Percentiles rank a stretch among this genome's conserved stretches.
phyloP scores from a whole-genome alignment of 164 flowering plant genomes.

The Macadamia tetraphylla region DNA sequence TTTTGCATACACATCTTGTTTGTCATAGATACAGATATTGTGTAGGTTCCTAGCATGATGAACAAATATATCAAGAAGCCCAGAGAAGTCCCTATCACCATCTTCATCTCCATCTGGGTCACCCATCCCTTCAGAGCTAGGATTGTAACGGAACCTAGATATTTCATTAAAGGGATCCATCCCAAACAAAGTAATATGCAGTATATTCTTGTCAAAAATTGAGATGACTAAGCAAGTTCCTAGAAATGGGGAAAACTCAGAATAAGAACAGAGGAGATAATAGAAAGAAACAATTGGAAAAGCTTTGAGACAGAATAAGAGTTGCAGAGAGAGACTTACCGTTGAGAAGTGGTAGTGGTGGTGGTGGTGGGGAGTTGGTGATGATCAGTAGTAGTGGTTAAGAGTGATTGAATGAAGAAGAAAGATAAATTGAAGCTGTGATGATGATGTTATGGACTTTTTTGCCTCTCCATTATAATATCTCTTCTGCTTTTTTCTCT shows the following conservation, averaged over 20 bases:
- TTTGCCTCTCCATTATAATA: conserved; percentile 5
- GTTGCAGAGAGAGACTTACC: conserved; percentile 17
- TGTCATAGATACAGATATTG: conserved; percentile 48
- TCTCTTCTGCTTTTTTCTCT: neutral
- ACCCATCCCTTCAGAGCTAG: conserved; percentile 22
- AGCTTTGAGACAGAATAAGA: neutral
- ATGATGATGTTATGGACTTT: conserved; percentile 27
- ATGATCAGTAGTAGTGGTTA: conserved; percentile 16
- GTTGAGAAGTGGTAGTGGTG: conserved; percentile 11
- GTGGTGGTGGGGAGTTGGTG: neutral
- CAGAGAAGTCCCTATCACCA: conserved; percentile 15
- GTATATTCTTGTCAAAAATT: neutral
- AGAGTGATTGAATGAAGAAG: conserved; percentile 23
- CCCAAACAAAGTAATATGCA: conserved; percentile 4
- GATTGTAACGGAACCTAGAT: conserved; percentile 36
- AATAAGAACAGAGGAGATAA: conserved; percentile 3
- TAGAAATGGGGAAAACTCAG: neutral
- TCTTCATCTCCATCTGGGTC: conserved; percentile 19
- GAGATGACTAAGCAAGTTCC: neutral
- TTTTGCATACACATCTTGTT: conserved; percentile 96
- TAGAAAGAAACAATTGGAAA: neutral
- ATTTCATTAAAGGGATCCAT: conserved; percentile 49
- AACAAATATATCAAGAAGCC: conserved; percentile 15
- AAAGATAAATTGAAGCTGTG: conserved; percentile 19
- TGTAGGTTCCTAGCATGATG: conserved; percentile 62